Percentiles rank a stretch among this genome's conserved stretches.
These are phyloP conservation scores for Bipolaris gigantea DNA, from an alignment of 2,329 filamentous ascomycete species.

Conservation along the genomic window DNA sequence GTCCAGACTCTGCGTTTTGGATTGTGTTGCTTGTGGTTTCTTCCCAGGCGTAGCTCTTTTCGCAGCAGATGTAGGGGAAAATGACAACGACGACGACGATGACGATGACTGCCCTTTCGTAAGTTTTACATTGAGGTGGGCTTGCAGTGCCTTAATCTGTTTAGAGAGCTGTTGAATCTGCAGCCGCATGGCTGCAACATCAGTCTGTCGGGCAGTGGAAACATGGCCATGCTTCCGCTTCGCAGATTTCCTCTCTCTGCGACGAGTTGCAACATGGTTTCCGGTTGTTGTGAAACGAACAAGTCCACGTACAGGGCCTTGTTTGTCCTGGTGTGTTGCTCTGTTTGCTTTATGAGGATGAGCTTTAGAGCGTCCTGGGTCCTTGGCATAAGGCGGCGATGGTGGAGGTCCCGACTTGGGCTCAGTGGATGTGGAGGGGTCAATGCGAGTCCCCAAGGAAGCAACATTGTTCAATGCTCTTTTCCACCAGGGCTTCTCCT, in stretches of 20 bases:
- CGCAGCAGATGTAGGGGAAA: neutral
- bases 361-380: neutral
- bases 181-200: constrained; percentile 3
- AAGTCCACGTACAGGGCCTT: neutral
- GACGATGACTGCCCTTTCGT: neutral
- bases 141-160: constrained; percentile 19
- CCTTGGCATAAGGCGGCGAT: neutral
- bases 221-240: neutral
- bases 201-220: neutral
- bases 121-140: constrained; percentile 2
- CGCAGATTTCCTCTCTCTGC: neutral
- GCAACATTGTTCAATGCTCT: neutral
- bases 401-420: neutral
- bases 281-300: neutral
- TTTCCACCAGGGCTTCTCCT: constrained; percentile 9
- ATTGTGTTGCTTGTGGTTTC: neutral
- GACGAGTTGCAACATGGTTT: neutral
- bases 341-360: neutral
- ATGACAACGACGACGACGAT: neutral
- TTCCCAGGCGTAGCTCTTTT: neutral
- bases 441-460: neutral
- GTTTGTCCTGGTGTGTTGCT: neutral
- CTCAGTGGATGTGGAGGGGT: neutral
- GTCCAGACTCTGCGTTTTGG: neutral
- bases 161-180: constrained; percentile 20